Base-by-base conservation (phyloP, 306 rosid species). In the Calophaca sinica region DNA sequence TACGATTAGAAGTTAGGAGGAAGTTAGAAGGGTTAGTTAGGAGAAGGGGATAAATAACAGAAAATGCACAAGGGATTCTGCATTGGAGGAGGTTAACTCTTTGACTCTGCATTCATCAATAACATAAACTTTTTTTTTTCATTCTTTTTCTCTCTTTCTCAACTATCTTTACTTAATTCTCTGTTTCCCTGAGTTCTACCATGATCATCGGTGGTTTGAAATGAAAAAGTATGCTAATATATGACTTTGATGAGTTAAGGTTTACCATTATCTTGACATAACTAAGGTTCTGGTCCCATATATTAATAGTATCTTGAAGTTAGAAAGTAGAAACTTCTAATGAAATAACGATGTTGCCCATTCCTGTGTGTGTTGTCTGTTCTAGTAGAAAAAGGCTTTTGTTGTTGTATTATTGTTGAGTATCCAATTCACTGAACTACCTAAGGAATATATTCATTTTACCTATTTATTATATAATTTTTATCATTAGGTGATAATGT, bases 401-500 rank as follows among this genome's bases (percentile, higher is more conserved):
- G 52, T 66, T 46, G 54, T 64, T 42, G 53, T 64, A 42, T 65
- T 9, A 8, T 46, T 31, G 10, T 48, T 6, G 1, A 63, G 45
- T 39, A 4, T 67, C n/a, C 42, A 14, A 15, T 74, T 39, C 9
- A 42, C 26, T 32, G 38, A 66, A 32, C 45, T 46, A 14, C 12
- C 26, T 44, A 12, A 60, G 64, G 7, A 61, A 70, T 75, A 12
- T 29, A 61, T 68, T 54, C 6, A 45, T 39, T 44, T 60, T 76
- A 20, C 39, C 5, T 57, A 9, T 42, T 68, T 15, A 29, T 58
- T 14, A 15, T 38, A 48, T 73, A 31, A 29, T 55, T 14, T 46
- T 65, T 68, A 59, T 67, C 38, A 12, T n/a, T 71, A 85, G 84
- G 82, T 42, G 50, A 75, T 58, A 48, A 58, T 41, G 42, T 58